These are phyloP conservation scores for Hygrophila difformis DNA, from an alignment of 257 asterid genomes.

Conservation along the genomic window DNA sequence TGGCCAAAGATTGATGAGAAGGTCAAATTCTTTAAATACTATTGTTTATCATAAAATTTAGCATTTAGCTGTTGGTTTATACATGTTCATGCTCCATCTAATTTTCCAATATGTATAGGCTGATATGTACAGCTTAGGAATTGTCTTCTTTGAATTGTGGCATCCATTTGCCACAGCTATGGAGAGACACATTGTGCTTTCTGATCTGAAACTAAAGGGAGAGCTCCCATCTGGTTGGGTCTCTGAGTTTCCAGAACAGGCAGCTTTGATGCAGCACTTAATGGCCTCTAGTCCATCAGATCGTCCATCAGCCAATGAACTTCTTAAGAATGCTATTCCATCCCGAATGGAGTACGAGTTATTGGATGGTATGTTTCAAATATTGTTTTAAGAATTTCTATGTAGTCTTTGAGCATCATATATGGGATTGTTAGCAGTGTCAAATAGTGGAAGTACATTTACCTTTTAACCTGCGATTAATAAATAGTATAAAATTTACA, in stretches of 20 bases:
- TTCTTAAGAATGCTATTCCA: slow-evolving; percentile 86
- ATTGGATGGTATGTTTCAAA: slow-evolving; percentile 45
- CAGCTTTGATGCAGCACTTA: slow-evolving; percentile 54
- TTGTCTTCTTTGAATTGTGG: slow-evolving; percentile 94
- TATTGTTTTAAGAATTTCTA: too few species aligned
- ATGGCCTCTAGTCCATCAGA: slow-evolving; percentile 87
- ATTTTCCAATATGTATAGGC: slow-evolving; percentile 47
- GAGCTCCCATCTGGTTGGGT: slow-evolving; percentile 80
- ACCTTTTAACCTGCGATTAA: too few species aligned
- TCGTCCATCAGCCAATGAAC: slow-evolving; percentile 92
- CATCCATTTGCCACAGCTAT: slow-evolving; percentile 93
- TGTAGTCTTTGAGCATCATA: too few species aligned
- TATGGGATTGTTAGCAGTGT: too few species aligned
- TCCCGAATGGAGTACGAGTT: slow-evolving; percentile 85
- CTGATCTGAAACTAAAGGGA: slow-evolving; percentile 82
- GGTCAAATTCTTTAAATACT: slow-evolving; percentile 28
- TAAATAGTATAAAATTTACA: too few species aligned
- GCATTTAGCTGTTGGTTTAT: slow-evolving; percentile 8
- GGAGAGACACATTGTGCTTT: slow-evolving; percentile 86
- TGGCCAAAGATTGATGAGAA: slow-evolving; percentile 98
- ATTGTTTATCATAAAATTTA: too few species aligned
- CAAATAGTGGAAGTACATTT: too few species aligned
- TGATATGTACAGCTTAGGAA: slow-evolving; percentile 94
- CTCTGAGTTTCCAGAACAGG: slow-evolving; percentile 74
- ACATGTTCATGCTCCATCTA: slow-evolving; percentile 17